Evolutionary conservation across 2,329 filamentous ascomycete species (phyloP), one percentile per base, ranked within the genome.

Genomic region (Microthyrium microscopicum): DNA sequence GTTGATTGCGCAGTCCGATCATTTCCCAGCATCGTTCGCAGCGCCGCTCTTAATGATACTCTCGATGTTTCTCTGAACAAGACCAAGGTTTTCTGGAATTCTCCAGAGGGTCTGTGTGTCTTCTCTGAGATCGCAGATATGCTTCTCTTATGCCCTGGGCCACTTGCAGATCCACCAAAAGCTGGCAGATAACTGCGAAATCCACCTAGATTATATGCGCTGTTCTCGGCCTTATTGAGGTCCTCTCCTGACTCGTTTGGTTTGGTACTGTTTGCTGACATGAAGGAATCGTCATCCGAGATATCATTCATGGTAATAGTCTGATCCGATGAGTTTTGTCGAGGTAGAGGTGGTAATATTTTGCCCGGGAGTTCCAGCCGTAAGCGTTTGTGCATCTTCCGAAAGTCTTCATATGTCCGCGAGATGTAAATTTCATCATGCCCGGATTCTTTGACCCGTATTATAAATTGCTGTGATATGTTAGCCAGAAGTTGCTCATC

Each of bases 281-380:
- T 67, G 16, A 66, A 68, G 26, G 58, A 47, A n/a, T n/a, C n/a
- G n/a, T n/a, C n/a, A n/a, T n/a, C n/a, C n/a, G n/a, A n/a, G n/a
- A n/a, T n/a, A n/a, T n/a, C n/a, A n/a, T n/a, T n/a, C n/a, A n/a
- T n/a, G 30, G 52, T 61, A 71, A 64, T 5, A 78, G 62, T 3
- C 76, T 74, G 76, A 42, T 76, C 75, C 15, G 75, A 70, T 55
- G 87, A 92, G 55, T 94, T 94, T 68, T 95, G 95, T 50, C 77
- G 77, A 1, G 89, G 89, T 31, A 95, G 60, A 1, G 83, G 72
- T 8, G 85, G 81, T 3, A 98, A 64, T 5, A 93, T 70, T 47
- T 91, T 92, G 13, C 89, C 89, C 0, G 89, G 89, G 34, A 95
- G 64, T 55, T 98, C 89, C 9, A 75, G 71, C 22, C 80, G 74